These are phyloP conservation scores for Chaetoceros tenuissimus DNA, from an alignment of 108 stramenopile genomes.

Conservation along the genomic window DNA sequence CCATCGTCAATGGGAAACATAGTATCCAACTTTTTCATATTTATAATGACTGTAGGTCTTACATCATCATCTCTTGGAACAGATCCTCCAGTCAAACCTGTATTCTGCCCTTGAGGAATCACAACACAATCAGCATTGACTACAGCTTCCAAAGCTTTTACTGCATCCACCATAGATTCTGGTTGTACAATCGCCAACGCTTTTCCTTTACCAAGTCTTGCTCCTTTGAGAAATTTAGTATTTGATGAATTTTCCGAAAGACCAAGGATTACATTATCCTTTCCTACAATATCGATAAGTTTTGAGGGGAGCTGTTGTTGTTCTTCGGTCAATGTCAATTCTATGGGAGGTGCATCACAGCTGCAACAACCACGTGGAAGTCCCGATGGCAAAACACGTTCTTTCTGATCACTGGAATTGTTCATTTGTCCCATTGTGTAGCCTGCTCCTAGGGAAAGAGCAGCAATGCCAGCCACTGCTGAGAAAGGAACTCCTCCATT, in stretches of 20 bases:
- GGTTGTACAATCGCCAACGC: constrained; percentile 69
- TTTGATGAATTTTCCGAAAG: constrained; percentile 15
- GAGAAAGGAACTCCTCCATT: too few relatives aligned
- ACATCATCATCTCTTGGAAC: constrained; percentile 43
- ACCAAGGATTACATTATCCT: constrained; percentile 47
- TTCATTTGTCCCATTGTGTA: constrained; percentile 4
- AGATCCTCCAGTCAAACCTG: constrained; percentile 79
- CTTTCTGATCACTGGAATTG: not conserved
- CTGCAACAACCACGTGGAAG: constrained; percentile 40
- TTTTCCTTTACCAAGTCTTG: constrained; percentile 35
- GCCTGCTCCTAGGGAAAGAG: constrained; percentile 6
- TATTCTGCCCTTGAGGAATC: constrained; percentile 60
- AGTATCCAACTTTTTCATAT: constrained; percentile 56
- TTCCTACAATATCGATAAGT: constrained; percentile 54
- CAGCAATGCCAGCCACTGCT: not conserved
- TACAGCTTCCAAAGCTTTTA: constrained; percentile 43
- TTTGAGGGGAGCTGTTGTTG: constrained; percentile 33
- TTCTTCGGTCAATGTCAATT: constrained; percentile 26
- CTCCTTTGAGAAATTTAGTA: constrained; percentile 55
- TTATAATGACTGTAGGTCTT: constrained; percentile 61
- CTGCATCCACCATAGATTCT: constrained; percentile 37
- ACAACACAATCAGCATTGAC: constrained; percentile 61
- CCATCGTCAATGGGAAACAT: constrained; percentile 78
- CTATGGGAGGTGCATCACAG: constrained; percentile 1
- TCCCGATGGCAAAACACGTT: constrained; percentile 28